Base-by-base conservation (phyloP, 1,284 basidiomycete genomes). In the Rhizopogon hawkerae region DNA sequence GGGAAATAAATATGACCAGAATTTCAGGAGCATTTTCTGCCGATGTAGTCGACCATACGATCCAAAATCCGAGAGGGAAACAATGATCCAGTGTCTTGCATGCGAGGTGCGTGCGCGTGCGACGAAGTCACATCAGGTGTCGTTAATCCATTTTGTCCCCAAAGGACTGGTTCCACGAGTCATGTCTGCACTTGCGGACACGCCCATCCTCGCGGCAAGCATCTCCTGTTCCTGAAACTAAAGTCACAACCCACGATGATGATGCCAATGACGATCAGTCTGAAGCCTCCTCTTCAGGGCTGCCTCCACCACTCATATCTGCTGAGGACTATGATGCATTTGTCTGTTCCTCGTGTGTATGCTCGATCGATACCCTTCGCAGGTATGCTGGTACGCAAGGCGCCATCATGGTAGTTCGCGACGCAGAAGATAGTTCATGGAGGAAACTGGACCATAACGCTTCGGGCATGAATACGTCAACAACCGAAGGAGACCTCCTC, bases 161-260 rank as follows among this genome's bases (percentile, higher is more conserved):
- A 3, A 51, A 89, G 86, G 87, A 89, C 60, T 90, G 88, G 87
- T 89, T 83, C 62, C 87, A 90, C 58, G 87, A 90, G 68, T 89
- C 85, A 7, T 90, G 88, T 60, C 78, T 88, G 54, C 83, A 87
- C 63, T 72, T 90, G 38, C 75, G 85, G 51, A 77, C 83, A 60
- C 73, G 76, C 10, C 83, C 81, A 7, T 50, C 65, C 5, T 74
- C 75, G 11, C 69, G 75, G 52, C 71, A 53, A 18, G 2, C 72
- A 9, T 70, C 74, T 5, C 75, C 78, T 2, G 61, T 68, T 34
- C 54, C 57, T 39, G 51, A 58, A 18, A 58, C 57, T 42, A 50
- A 52, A 38, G 16, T 53, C 45, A 56, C 54, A 42, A 48, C 53
- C 31, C 51, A 50, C 26, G 63, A 62, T 47, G 60, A 59, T 18